Percentiles rank a stretch among this genome's conserved stretches.
Conservation (phyloP, 192 early-diverging fungal genomes). For the Diversispora eburnea region DNA sequence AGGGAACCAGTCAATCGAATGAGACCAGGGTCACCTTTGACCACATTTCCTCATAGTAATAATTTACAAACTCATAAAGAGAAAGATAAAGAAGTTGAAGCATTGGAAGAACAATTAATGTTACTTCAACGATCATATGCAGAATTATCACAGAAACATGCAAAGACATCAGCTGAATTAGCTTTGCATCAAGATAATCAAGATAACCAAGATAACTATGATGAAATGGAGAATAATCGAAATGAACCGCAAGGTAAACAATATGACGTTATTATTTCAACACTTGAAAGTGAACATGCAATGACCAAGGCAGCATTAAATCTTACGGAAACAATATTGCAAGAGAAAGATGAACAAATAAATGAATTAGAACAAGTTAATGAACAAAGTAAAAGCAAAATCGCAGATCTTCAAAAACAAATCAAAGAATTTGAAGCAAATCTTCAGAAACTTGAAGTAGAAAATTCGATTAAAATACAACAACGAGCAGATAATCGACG, state of each 20-base stretch:
- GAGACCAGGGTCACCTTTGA: not conserved
- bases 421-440: conserved; percentile 21
- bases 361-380: not conserved
- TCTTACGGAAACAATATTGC: conserved; percentile 48
- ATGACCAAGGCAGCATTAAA: conserved; percentile 54
- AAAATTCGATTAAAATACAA: not conserved
- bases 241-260: conserved; percentile 49
- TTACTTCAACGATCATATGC: conserved; percentile 28
- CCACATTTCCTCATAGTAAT: conserved; percentile 19
- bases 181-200: conserved; percentile 25
- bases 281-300: conserved; percentile 56
- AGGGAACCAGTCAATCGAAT: not conserved
- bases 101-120: conserved; percentile 47
- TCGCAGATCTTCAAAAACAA: not conserved
- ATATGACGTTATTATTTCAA: conserved; percentile 60
- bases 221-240: not conserved
- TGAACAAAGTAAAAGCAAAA: not conserved
- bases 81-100: conserved; percentile 25
- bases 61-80: not conserved
- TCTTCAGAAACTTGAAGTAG: not conserved
- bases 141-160: conserved; percentile 14
- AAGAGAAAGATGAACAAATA: conserved; percentile 53
- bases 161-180: conserved; percentile 15
- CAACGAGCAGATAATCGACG: no score
- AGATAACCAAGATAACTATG: conserved; percentile 24